These are phyloP conservation scores for Filobasidium uniguttulatum DNA, from an alignment of 1,284 basidiomycete species.

Conservation along the genomic window DNA sequence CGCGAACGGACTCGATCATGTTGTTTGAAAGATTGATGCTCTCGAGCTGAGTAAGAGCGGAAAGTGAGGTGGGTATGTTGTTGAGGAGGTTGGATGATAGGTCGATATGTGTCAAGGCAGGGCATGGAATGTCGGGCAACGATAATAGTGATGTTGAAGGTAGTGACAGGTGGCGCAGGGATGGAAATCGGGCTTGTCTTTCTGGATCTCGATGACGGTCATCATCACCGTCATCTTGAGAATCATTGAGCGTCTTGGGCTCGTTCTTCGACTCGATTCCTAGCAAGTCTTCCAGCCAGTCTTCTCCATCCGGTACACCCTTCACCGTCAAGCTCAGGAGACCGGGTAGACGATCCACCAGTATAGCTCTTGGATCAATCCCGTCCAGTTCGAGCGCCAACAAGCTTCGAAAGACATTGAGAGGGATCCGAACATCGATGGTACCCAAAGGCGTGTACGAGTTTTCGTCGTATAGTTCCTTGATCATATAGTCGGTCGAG, in stretches of 20 bases:
- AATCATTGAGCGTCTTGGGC: neutral
- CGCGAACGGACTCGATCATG: slow-evolving; percentile 88
- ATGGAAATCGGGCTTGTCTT: slow-evolving; percentile 30
- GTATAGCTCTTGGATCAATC: slow-evolving; percentile 31
- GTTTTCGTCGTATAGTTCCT: slow-evolving; percentile 31
- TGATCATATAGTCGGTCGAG: slow-evolving; percentile 27
- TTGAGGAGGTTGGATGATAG: slow-evolving; percentile 69
- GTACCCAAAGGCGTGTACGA: slow-evolving; percentile 34
- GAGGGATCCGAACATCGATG: slow-evolving; percentile 32
- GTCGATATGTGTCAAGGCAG: slow-evolving; percentile 77
- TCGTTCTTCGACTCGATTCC: slow-evolving; percentile 6
- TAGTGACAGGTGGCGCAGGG: slow-evolving; percentile 29
- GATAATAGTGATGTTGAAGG: slow-evolving; percentile 24
- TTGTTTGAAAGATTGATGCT: slow-evolving; percentile 87
- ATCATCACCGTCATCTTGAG: neutral
- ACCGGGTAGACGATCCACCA: slow-evolving; percentile 25
- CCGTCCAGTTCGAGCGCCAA: slow-evolving; percentile 33
- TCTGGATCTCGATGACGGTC: neutral
- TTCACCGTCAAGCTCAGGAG: slow-evolving; percentile 31
- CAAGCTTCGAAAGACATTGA: slow-evolving; percentile 33
- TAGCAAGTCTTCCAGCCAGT: slow-evolving; percentile 32
- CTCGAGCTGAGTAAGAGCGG: slow-evolving; percentile 57
- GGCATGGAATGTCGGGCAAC: slow-evolving; percentile 51
- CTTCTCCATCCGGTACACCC: slow-evolving; percentile 34
- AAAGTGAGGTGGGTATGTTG: slow-evolving; percentile 46